Percentiles rank a stretch among this genome's conserved stretches.
phyloP scores from a whole-genome alignment of 495 filamentous ascomycete species.

The Tetracladium marchalianum region DNA sequence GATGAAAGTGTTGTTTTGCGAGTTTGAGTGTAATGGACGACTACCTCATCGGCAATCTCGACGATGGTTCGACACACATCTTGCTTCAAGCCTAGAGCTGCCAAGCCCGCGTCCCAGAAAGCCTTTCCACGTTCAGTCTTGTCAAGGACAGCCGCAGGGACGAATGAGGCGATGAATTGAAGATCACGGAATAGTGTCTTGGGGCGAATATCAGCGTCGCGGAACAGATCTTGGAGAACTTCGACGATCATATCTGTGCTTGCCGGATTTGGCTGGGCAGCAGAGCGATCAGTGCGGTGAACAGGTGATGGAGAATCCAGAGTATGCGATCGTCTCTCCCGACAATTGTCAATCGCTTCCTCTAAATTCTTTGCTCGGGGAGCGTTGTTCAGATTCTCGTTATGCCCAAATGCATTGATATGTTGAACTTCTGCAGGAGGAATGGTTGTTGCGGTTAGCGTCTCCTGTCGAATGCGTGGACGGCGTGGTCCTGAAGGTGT shows the following conservation, averaged over 20 bases:
- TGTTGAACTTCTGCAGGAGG: slow-evolving; percentile 19
- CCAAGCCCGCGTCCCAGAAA: slow-evolving; percentile 88
- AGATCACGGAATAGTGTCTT: slow-evolving; percentile 90
- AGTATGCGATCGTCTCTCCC: slow-evolving; percentile 55
- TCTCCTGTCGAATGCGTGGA: slow-evolving; percentile 14
- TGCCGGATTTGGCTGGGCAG: slow-evolving; percentile 35
- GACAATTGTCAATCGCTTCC: slow-evolving; percentile 57
- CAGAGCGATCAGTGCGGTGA: slow-evolving; percentile 20
- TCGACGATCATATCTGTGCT: slow-evolving; percentile 69
- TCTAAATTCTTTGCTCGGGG: slow-evolving; percentile 39
- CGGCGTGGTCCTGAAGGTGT: slow-evolving; percentile 31
- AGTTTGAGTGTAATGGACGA: slow-evolving; percentile 44
- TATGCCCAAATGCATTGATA: slow-evolving; percentile 19
- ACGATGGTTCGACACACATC: slow-evolving; percentile 86
- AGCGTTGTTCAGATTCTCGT: slow-evolving; percentile 3
- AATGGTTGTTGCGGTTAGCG: slow-evolving; percentile 25
- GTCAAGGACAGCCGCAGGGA: slow-evolving; percentile 70
- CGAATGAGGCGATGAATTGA: slow-evolving; percentile 90
- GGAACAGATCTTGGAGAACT: slow-evolving; percentile 70
- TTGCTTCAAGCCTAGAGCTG: slow-evolving; percentile 79
- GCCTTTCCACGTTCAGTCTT: slow-evolving; percentile 81
- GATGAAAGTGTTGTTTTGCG: slow-evolving; percentile 32
- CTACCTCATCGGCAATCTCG: slow-evolving; percentile 70
- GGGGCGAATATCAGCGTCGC: slow-evolving; percentile 65
- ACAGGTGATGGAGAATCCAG: slow-evolving; percentile 26